These are phyloP conservation scores for Diplodia corticola DNA, from an alignment of 2,329 filamentous ascomycete genomes.

Conservation along the genomic window DNA sequence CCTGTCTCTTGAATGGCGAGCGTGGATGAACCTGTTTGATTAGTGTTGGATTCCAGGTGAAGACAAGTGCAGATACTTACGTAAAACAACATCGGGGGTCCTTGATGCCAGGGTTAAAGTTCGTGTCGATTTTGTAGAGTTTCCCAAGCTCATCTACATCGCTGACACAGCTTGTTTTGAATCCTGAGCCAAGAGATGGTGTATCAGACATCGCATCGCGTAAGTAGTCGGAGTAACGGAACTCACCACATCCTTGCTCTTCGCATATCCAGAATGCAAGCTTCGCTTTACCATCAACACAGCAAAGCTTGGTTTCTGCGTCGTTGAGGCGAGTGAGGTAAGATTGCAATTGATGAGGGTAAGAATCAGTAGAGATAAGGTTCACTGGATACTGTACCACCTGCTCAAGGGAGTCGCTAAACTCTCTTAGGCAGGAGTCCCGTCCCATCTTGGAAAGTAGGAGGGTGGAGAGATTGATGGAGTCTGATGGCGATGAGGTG, in stretches of 20 bases:
- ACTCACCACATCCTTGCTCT: background rate
- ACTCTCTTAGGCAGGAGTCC: background rate
- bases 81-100: background rate
- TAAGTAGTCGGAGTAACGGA: background rate
- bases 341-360: background rate
- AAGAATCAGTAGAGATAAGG: background rate
- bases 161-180: background rate
- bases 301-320: background rate
- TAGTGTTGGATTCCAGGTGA: background rate
- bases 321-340: background rate
- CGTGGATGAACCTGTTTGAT: conserved; percentile 27
- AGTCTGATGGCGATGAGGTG: background rate
- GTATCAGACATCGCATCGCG: background rate
- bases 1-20: conserved; percentile 26
- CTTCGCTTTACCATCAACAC: background rate
- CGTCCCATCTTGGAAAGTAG: background rate
- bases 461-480: no score
- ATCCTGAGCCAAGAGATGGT: background rate
- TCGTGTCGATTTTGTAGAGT: background rate
- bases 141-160: background rate
- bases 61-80: background rate
- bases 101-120: background rate
- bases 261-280: background rate
- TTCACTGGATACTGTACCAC: background rate
- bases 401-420: background rate